A percentile compares a stretch with the other conserved stretches of the same genome.
phyloP scores from a whole-genome alignment of 2,329 filamentous ascomycete species.

The Aquanectria penicillioides region DNA sequence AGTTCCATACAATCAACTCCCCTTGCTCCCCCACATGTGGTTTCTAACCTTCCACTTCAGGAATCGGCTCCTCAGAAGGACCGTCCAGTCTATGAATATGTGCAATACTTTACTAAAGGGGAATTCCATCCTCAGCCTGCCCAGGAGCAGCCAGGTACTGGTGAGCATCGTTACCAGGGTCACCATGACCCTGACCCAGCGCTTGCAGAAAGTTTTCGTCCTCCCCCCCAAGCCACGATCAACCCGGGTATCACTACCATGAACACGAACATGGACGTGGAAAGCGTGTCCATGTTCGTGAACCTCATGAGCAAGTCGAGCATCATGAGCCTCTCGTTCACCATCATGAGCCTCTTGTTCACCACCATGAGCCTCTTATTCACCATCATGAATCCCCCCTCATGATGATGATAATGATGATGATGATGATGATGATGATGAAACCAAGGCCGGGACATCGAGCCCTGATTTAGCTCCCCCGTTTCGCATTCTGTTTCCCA shows the following conservation, averaged over 20 bases:
- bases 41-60: slow-evolving; percentile 27
- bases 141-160: slow-evolving; percentile 30
- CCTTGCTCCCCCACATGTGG: neutral
- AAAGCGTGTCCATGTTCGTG: slow-evolving; percentile 22
- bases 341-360: slow-evolving; percentile 25
- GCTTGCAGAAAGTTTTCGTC: slow-evolving; percentile 26
- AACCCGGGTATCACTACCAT: slow-evolving; percentile 21
- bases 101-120: slow-evolving; percentile 65
- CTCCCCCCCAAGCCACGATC: slow-evolving; percentile 28
- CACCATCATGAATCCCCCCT: slow-evolving; percentile 28
- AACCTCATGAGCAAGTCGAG: slow-evolving; percentile 25
- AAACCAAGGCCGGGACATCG: slow-evolving; percentile 26
- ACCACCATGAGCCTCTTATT: slow-evolving; percentile 30
- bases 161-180: slow-evolving; percentile 39
- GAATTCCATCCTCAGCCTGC: slow-evolving; percentile 52
- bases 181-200: slow-evolving; percentile 38
- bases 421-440: slow-evolving; percentile 23
- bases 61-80: slow-evolving; percentile 26
- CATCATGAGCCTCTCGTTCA: slow-evolving; percentile 31
- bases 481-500: slow-evolving; percentile 37
- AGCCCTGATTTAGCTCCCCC: slow-evolving; percentile 30
- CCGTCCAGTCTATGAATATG: slow-evolving; percentile 47
- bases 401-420: too few species aligned
- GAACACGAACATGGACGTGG: slow-evolving; percentile 7
- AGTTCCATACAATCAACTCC: neutral